These are phyloP conservation scores for Senna siamea DNA, from an alignment of 306 rosid species.

Conservation along the genomic window DNA sequence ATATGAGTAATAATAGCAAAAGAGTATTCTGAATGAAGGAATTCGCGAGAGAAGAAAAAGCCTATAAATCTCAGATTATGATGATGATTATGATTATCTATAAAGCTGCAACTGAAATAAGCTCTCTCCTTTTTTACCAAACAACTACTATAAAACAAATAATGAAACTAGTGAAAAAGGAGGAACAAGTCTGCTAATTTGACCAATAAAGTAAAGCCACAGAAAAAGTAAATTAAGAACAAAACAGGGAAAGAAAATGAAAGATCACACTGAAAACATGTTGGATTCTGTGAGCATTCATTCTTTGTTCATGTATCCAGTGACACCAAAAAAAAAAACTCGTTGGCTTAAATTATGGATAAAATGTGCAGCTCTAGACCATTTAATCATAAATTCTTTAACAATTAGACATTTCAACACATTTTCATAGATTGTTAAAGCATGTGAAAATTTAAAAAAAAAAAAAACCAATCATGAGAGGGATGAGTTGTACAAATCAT, in stretches of 20 bases:
- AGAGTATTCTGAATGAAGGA: slow-evolving; percentile 12
- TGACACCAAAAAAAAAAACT: not conserved
- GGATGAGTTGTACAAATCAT: too few relatives aligned
- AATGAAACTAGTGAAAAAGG: slow-evolving; percentile 4
- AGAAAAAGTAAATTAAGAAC: slow-evolving; percentile 3
- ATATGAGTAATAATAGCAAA: not conserved
- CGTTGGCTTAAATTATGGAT: too few relatives aligned
- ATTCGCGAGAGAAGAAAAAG: not conserved
- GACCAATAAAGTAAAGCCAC: slow-evolving; percentile 9
- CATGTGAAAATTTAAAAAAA: too few relatives aligned
- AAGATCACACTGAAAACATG: slow-evolving; percentile 19
- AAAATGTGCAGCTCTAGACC: too few relatives aligned
- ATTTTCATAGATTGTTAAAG: too few relatives aligned
- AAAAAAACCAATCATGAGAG: too few relatives aligned
- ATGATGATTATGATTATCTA: not conserved
- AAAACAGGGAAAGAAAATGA: not conserved
- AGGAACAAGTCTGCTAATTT: not conserved
- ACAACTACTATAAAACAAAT: slow-evolving; percentile 11
- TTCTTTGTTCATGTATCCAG: slow-evolving; percentile 9
- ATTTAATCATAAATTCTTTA: too few relatives aligned
- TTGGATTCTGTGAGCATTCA: slow-evolving; percentile 22
- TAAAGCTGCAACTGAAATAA: slow-evolving; percentile 6
- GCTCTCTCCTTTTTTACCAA: not conserved
- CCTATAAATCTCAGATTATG: too few relatives aligned
- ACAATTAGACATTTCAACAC: too few relatives aligned